Evolutionary conservation across 352 stramenopile species (phyloP).

Genomic region (Globisporangium cylindrosporum): DNA sequence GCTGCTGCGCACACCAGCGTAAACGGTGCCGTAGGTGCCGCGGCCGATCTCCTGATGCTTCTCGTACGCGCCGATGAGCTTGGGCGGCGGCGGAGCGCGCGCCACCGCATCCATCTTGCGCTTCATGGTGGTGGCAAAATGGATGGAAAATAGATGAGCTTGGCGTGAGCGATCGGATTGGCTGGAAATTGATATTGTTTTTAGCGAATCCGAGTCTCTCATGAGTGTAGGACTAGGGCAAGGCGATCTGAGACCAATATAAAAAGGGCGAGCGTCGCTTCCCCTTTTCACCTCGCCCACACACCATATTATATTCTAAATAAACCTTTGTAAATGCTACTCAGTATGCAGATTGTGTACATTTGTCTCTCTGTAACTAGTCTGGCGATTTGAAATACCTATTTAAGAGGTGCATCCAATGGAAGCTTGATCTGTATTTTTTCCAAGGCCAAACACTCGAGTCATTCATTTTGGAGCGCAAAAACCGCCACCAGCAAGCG

Average conservation of each 20-base stretch:
- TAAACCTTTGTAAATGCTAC: not conserved
- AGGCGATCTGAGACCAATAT: not conserved
- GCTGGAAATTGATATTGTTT: not conserved
- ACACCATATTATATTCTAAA: not conserved
- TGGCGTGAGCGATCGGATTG: not conserved
- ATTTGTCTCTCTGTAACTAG: not conserved
- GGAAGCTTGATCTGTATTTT: not conserved
- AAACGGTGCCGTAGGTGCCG: constrained; percentile 80
- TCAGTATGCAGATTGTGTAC: too few relatives aligned
- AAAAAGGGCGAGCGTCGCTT: not conserved
- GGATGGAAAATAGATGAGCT: not conserved
- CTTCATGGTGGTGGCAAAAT: constrained; percentile 13
- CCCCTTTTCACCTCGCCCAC: not conserved
- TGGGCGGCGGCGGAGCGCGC: constrained; percentile 18
- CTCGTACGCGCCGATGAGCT: constrained; percentile 68
- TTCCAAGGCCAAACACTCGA: not conserved
- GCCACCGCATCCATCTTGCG: constrained; percentile 27
- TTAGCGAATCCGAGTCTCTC: not conserved
- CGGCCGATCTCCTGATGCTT: constrained; percentile 71
- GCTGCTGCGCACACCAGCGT: constrained; percentile 47
- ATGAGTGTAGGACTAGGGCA: not conserved
- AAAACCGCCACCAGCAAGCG: not conserved
- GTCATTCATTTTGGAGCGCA: not conserved
- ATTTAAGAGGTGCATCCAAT: not conserved
- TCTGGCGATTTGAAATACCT: not conserved